Percentiles rank a stretch among this genome's conserved stretches.
Evolutionary conservation across 106 monocot species (phyloP).

Genomic region (Apostasia shenzhenica): DNA sequence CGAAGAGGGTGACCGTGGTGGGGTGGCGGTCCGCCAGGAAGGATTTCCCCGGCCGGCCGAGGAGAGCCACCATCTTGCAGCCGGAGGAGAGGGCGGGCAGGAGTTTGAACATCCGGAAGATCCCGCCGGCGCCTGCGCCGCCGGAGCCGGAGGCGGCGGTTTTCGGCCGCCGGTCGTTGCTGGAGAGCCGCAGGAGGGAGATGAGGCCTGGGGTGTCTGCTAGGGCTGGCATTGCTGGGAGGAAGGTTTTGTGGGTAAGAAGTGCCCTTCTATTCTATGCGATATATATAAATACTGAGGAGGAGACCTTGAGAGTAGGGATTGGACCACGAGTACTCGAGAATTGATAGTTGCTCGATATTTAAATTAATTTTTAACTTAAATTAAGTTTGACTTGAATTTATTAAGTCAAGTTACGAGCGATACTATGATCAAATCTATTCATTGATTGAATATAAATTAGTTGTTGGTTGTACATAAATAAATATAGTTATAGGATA

Average conservation of each 20-base stretch:
- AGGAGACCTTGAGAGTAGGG: too few species aligned
- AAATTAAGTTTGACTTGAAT: too few species aligned
- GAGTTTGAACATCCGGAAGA: conserved; percentile 65
- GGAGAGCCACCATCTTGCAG: conserved; percentile 65
- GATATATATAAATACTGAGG: too few species aligned
- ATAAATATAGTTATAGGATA: too few species aligned
- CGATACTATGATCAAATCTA: too few species aligned
- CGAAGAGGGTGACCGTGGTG: conserved; percentile 58
- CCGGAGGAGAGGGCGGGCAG: conserved; percentile 64
- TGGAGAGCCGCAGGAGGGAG: conserved; percentile 29
- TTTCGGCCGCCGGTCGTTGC: conserved; percentile 2
- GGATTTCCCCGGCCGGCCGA: conserved; percentile 31
- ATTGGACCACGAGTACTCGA: too few species aligned
- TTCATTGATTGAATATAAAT: too few species aligned
- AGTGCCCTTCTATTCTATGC: too few species aligned
- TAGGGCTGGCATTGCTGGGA: conserved; percentile 27
- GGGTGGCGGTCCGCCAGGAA: conserved; percentile 44
- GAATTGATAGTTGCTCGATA: too few species aligned
- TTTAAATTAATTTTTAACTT: too few species aligned
- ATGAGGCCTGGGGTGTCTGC: conserved; percentile 23
- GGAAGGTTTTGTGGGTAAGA: not conserved
- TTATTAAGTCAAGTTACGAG: too few species aligned
- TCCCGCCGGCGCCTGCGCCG: conserved; percentile 2
- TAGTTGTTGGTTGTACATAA: too few species aligned
- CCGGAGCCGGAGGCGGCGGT: not conserved